A percentile compares a stretch with the other conserved stretches of the same genome.
Conservation (phyloP, 805 yeast species). For the Saccharomycopsis fibuligera region DNA sequence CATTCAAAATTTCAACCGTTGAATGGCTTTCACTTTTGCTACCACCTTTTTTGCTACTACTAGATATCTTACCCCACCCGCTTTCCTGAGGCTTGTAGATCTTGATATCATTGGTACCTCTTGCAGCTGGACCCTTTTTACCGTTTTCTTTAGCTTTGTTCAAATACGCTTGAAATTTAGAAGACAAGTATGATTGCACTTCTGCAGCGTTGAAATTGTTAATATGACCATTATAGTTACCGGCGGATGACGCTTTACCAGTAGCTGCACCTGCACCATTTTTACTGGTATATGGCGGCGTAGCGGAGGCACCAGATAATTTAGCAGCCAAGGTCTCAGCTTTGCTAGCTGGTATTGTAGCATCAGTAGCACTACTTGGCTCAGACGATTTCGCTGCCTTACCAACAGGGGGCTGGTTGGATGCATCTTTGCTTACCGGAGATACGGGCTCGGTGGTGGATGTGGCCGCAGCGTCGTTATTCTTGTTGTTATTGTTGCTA, state of each 20-base stretch:
- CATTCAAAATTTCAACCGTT: conserved; percentile 4
- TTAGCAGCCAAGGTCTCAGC: not conserved
- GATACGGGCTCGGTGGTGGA: no score
- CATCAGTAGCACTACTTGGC: not conserved
- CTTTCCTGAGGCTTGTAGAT: conserved; percentile 15
- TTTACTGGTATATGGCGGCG: not conserved
- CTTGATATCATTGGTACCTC: not conserved
- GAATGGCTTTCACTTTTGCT: not conserved
- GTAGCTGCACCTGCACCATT: not conserved
- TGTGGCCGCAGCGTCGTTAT: no score
- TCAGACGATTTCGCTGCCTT: no score
- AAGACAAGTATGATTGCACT: conserved; percentile 7
- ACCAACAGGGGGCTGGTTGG: no score
- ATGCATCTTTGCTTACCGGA: no score
- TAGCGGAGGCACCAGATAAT: not conserved
- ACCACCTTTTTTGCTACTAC: conserved; percentile 2
- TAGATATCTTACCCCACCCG: conserved; percentile 17
- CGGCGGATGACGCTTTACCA: not conserved
- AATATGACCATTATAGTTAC: not conserved
- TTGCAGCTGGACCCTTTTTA: no score
- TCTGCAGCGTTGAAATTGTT: conserved; percentile 11
- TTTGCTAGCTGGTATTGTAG: not conserved
- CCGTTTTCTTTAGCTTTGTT: conserved; percentile 4
- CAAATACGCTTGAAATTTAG: conserved; percentile 1
- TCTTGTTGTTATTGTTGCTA: no score